Percentiles rank a stretch among this genome's conserved stretches.
Evolutionary conservation across 1,139 yeast genomes (phyloP).

Genomic region (Nematodospora anomalae): DNA sequence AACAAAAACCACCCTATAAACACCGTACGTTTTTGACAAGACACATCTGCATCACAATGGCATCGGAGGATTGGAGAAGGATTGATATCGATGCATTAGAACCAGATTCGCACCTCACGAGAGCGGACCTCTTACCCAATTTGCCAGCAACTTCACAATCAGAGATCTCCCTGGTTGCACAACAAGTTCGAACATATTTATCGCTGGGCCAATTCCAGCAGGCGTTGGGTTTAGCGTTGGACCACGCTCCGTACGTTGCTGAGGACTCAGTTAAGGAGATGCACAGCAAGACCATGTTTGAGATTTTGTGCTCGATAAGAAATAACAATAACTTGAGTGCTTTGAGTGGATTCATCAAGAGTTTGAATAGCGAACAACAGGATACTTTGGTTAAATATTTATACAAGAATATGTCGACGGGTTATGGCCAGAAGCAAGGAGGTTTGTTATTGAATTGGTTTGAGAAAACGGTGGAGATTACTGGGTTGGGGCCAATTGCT

Average conservation of each 20-base stretch:
- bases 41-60: slow-evolving; percentile 10
- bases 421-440: slow-evolving; percentile 82
- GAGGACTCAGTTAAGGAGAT: slow-evolving; percentile 51
- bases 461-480: slow-evolving; percentile 79
- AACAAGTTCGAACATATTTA: slow-evolving; percentile 60
- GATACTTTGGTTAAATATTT: slow-evolving; percentile 81
- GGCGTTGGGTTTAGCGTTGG: slow-evolving; percentile 65
- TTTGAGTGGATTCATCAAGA: slow-evolving; percentile 58
- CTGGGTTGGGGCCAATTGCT: slow-evolving; percentile 88
- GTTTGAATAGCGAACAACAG: slow-evolving; percentile 62
- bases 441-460: slow-evolving; percentile 88
- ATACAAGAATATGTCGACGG: slow-evolving; percentile 79
- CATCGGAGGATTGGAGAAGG: slow-evolving; percentile 60
- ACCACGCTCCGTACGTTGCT: slow-evolving; percentile 82
- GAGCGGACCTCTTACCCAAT: slow-evolving; percentile 63
- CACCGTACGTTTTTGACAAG: too few relatives aligned
- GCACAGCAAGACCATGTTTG: slow-evolving; percentile 62
- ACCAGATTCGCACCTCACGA: slow-evolving; percentile 69
- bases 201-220: slow-evolving; percentile 71
- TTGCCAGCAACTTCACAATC: slow-evolving; percentile 38
- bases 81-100: slow-evolving; percentile 91
- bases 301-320: slow-evolving; percentile 70
- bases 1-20: too few relatives aligned
- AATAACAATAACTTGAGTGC: slow-evolving; percentile 57
- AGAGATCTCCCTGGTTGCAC: slow-evolving; percentile 56